phyloP scores from a whole-genome alignment of 129 eudicot genomes.

The Flaveria trinervia region DNA sequence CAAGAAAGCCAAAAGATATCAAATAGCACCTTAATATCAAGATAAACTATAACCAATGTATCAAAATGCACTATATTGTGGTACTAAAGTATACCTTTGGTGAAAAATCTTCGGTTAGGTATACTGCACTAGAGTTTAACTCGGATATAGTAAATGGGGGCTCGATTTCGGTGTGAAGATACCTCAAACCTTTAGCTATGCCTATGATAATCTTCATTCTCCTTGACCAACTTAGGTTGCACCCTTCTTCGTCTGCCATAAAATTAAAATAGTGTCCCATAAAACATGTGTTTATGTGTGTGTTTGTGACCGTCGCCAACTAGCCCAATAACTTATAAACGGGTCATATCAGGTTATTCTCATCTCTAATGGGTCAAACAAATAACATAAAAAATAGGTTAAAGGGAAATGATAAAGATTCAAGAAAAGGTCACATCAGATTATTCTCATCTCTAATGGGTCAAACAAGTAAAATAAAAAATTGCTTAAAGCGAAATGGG shows the following conservation, averaged over 20 bases:
- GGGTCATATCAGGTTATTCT: neutral
- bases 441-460: too few species aligned
- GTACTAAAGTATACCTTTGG: conserved; percentile 58
- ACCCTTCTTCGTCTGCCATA: conserved; percentile 81
- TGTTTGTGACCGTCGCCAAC: neutral
- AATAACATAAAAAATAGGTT: neutral
- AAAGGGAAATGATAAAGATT: too few species aligned
- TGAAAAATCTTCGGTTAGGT: conserved; percentile 92
- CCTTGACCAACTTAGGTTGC: conserved; percentile 89
- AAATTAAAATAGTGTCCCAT: neutral
- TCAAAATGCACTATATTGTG: neutral
- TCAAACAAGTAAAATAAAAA: neutral
- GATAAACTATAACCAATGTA: conserved; percentile 6
- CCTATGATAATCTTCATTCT: conserved; percentile 93
- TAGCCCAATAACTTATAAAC: neutral
- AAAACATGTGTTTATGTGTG: neutral
- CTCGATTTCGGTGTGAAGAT: conserved; percentile 86
- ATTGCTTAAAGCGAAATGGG: neutral
- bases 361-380: neutral
- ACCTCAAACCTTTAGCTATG: conserved; percentile 75
- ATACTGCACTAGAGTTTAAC: conserved; percentile 77
- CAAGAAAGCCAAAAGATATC: conserved; percentile 13
- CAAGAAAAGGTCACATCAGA: too few species aligned
- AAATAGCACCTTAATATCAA: neutral
- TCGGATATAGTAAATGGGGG: conserved; percentile 94